phyloP scores from a whole-genome alignment of 768 basidiomycete genomes.

The Calocybe indica region DNA sequence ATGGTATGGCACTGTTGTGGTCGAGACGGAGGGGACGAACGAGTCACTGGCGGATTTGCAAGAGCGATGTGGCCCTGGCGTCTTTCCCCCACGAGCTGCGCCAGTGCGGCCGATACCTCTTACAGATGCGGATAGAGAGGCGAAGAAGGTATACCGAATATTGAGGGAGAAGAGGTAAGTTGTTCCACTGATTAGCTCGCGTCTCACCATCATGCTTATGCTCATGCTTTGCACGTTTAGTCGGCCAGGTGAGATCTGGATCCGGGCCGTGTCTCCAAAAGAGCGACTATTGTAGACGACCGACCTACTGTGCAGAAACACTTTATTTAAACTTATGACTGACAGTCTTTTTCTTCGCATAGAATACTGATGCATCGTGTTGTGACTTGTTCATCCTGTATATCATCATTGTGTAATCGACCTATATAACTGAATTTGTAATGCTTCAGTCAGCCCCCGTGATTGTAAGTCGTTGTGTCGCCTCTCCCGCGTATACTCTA shows the following conservation, averaged over 20 bases:
- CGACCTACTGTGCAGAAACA: no score
- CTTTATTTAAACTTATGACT: no score
- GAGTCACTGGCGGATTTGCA: conserved; percentile 78
- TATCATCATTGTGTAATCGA: no score
- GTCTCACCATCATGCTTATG: conserved; percentile 3
- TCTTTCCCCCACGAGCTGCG: conserved; percentile 55
- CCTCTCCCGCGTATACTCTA: no score
- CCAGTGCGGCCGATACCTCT: conserved; percentile 24
- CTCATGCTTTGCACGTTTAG: conserved; percentile 24
- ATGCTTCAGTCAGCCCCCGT: no score
- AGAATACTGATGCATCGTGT: no score
- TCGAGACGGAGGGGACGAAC: conserved; percentile 86
- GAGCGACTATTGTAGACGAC: conserved; percentile 43
- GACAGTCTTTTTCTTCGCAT: no score
- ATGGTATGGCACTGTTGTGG: conserved; percentile 79
- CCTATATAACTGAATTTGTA: no score
- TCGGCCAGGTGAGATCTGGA: conserved; percentile 72
- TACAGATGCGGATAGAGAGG: conserved; percentile 29
- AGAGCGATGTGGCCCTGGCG: conserved; percentile 61
- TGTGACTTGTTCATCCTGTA: no score
- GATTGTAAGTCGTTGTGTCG: no score
- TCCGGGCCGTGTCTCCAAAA: conserved; percentile 59
- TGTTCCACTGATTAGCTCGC: conserved; percentile 5
- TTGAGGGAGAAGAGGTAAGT: conserved; percentile 74
- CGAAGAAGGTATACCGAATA: conserved; percentile 57